Conservation (phyloP, 768 basidiomycete species). For the Kondoa subrosea region DNA sequence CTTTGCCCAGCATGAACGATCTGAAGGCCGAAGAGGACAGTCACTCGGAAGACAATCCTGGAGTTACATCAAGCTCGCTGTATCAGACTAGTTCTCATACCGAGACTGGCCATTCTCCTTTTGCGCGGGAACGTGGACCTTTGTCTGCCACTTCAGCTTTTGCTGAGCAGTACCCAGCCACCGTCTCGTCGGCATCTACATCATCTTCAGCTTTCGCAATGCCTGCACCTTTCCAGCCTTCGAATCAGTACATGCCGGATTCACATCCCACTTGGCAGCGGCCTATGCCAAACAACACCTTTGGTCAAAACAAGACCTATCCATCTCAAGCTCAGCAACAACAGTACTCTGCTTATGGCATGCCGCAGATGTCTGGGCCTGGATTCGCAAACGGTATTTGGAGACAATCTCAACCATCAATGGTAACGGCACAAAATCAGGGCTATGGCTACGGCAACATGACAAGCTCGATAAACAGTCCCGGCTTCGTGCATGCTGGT, state of each 20-base stretch:
- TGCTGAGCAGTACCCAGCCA: not conserved
- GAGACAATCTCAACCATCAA: not conserved
- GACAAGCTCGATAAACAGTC: not conserved
- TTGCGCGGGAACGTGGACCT: too few species aligned
- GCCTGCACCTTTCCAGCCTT: too few species aligned
- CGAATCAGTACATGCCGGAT: too few species aligned
- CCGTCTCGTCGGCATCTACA: too few species aligned
- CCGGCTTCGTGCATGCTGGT: too few species aligned
- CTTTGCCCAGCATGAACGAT: slow-evolving; percentile 6
- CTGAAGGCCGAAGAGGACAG: not conserved
- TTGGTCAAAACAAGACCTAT: too few species aligned
- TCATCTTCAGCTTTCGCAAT: too few species aligned
- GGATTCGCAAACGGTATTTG: not conserved
- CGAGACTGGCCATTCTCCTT: too few species aligned
- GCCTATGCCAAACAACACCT: not conserved
- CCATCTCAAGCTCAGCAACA: too few species aligned
- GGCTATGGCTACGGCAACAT: not conserved
- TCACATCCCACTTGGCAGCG: not conserved
- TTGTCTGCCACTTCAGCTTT: too few species aligned
- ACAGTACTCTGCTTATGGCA: not conserved
- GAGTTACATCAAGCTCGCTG: too few species aligned
- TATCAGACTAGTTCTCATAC: too few species aligned
- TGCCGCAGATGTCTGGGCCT: not conserved
- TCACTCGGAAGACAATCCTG: not conserved
- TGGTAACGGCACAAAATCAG: not conserved